phyloP scores from a whole-genome alignment of 345 rosid genomes.

The Ailanthus altissimus region DNA sequence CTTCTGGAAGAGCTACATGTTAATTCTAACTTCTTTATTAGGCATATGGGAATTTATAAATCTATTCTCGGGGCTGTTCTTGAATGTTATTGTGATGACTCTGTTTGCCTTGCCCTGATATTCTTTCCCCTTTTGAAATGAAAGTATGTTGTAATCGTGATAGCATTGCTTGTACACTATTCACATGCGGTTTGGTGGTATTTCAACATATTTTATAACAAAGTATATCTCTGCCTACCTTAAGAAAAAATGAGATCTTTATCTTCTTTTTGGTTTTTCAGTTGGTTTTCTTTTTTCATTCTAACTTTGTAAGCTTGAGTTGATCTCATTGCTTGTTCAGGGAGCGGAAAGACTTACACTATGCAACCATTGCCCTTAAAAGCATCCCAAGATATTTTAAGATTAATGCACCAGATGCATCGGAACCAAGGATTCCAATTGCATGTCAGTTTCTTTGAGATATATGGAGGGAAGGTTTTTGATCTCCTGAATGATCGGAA shows the following conservation, averaged over 20 bases:
- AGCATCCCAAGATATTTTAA: constrained; percentile 61
- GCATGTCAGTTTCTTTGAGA: constrained; percentile 67
- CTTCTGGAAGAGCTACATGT: neutral
- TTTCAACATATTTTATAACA: neutral
- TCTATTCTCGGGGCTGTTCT: neutral
- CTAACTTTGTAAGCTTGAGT: constrained; percentile 10
- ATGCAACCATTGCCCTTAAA: constrained; percentile 73
- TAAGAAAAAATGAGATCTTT: neutral
- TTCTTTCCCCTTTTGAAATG: neutral
- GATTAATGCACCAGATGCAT: constrained; percentile 49
- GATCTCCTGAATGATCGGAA: constrained; percentile 69
- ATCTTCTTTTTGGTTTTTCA: neutral
- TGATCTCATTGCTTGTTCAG: constrained; percentile 26
- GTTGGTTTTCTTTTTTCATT: neutral
- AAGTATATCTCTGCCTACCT: neutral
- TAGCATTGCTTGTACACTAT: neutral
- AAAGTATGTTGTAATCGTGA: neutral
- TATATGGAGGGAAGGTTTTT: constrained; percentile 69
- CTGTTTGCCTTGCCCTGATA: neutral
- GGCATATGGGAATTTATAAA: neutral
- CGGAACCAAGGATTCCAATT: constrained; percentile 57
- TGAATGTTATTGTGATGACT: neutral
- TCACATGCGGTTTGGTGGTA: neutral
- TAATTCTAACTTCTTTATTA: neutral
- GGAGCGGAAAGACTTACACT: constrained; percentile 73